These are phyloP conservation scores for Pleurotus salmoneostramineus DNA, from an alignment of 768 basidiomycete species.

Conservation along the genomic window DNA sequence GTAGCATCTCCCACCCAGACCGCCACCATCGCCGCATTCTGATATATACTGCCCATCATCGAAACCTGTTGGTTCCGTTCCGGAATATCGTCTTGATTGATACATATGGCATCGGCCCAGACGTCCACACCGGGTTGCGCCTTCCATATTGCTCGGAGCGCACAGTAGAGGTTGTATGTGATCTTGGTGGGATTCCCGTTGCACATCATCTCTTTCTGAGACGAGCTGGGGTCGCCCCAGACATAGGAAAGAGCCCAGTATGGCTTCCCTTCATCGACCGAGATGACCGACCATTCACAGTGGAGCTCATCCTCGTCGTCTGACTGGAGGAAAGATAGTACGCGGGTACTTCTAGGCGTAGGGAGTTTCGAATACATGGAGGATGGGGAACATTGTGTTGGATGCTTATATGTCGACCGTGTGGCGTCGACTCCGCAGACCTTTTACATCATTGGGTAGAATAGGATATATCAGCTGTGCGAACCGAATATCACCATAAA, in stretches of 20 bases:
- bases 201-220: neutral
- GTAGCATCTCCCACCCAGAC: neutral
- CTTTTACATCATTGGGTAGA: too few relatives aligned
- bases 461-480: too few relatives aligned
- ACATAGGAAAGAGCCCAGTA: slow-evolving; percentile 1
- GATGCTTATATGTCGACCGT: too few relatives aligned
- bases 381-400: neutral
- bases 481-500: too few relatives aligned
- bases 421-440: too few relatives aligned
- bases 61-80: neutral
- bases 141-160: neutral
- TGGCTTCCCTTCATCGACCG: neutral
- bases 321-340: neutral
- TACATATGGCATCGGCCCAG: neutral
- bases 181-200: neutral
- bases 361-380: neutral
- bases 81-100: neutral
- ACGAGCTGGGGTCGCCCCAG: neutral
- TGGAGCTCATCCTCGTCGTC: neutral
- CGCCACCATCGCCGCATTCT: neutral
- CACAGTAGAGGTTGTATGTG: neutral
- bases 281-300: neutral
- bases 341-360: neutral
- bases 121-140: neutral
- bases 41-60: neutral